Evolutionary conservation across 371 early-diverging fungal genomes (phyloP).

Genomic region (Haplosporangium sp.): DNA sequence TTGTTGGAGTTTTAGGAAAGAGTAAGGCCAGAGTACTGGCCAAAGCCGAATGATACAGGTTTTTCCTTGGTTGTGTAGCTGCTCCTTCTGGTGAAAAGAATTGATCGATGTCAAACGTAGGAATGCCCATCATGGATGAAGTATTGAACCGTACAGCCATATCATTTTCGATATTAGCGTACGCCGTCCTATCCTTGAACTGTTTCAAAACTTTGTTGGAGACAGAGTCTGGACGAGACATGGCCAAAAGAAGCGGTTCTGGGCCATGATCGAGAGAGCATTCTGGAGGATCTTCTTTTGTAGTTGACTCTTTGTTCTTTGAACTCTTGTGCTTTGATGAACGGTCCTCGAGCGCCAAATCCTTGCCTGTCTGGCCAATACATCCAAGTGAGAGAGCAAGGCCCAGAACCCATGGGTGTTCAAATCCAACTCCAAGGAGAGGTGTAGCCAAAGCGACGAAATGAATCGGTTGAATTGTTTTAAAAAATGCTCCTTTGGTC

Average conservation of each 20-base stretch:
- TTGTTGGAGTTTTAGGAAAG: constrained; percentile 32
- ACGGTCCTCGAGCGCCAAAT: constrained; percentile 44
- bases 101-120: constrained; percentile 43
- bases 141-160: constrained; percentile 53
- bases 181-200: constrained; percentile 51
- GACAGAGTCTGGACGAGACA: constrained; percentile 52
- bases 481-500: constrained; percentile 55
- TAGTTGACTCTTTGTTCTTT: too few species aligned
- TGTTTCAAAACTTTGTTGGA: constrained; percentile 42
- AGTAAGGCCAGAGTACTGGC: constrained; percentile 34
- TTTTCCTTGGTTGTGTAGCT: constrained; percentile 30
- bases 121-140: constrained; percentile 54
- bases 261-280: constrained; percentile 26
- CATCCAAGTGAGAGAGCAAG: constrained; percentile 37
- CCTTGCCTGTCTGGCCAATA: constrained; percentile 59
- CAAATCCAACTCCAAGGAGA: constrained; percentile 53
- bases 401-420: constrained; percentile 56
- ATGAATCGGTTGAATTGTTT: constrained; percentile 41
- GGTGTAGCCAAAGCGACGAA: constrained; percentile 58
- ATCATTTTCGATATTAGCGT: constrained; percentile 59
- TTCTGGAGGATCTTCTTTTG: neutral
- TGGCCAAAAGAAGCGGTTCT: constrained; percentile 54
- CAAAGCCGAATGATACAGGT: constrained; percentile 28
- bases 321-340: constrained; percentile 22
- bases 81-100: constrained; percentile 50